Base-by-base conservation (phyloP, 2,329 filamentous ascomycete genomes). In the Botrytis squamosa region DNA sequence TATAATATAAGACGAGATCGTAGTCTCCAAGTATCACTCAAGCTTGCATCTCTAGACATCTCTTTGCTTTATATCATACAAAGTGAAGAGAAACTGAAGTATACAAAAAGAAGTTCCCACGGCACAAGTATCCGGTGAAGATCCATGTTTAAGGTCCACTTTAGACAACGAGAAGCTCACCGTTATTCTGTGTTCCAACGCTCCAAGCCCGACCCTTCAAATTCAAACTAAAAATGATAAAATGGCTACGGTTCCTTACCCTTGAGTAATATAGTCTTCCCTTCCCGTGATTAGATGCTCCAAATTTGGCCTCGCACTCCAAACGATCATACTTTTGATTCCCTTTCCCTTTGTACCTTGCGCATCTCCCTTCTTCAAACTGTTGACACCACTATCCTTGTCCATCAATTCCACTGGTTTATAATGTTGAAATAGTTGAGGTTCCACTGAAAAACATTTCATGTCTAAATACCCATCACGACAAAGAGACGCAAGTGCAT, bases 391-490 rank as follows among this genome's bases (percentile, higher is more conserved):
- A 62, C 78, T 82, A 65, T 83, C 81, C 18, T 77, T 78, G 57
- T 76, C 74, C n/a, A 80, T 71, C 44, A 64, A 69, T 4, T 81
- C 81, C 36, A 75, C 79, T 33, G 80, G 76, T 22, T 77, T 79
- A 71, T 83, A 81, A 74, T 82, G 81, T 20, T 81, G 80, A 70
- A 83, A 82, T 2, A 83, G 74, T 40, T 80, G 80, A 25, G 82
- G 82, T 63, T 81, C 81, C 46, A 84, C 79, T 42, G 79, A 80
- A n/a, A 81, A 71, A 60, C 82, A 83, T 72, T 81, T 82, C 12
- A 80, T 75, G 33, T 79, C 77, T 36, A 82, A 75, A 8, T 79
- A 77, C 0, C 78, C 79, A 52, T 80, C 79, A 59, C 79, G 76
- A 62, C 82, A 83, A 49, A 82, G 71, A 16, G 74, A 77, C 10